Evolutionary conservation across 305 asterid species (phyloP), one percentile per base, ranked within the genome.

Genomic region (Euphrasia arctica): DNA sequence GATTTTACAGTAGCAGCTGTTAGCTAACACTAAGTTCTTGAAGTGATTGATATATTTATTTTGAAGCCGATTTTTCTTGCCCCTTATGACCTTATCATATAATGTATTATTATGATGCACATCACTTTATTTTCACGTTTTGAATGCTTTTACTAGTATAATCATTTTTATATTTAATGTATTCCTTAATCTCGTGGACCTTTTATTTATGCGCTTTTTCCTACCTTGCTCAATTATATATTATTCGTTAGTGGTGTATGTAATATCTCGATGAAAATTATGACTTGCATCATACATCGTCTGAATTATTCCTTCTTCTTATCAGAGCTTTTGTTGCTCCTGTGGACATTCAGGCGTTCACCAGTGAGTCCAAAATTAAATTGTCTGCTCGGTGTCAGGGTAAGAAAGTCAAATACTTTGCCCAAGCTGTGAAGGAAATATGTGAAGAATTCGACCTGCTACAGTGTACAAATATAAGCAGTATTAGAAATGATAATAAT

Each of bases 261-360:
- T 39, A 39, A 39, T 61, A 25, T 58, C 18, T 43, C 57, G 57
- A 68, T 22, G 5, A 51, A 52, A 43, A 15, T 51, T 49, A 25
- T 66, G 63, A 34, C 55, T 69, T 34, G 52, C 50, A 28, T 62
- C 55, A 14, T 27, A 50, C 50, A 39, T 43, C 56, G 12, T 67
- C 68, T 62, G 34, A 63, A 61, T 69, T 65, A 57, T 64, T 64
- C 58, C 67, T 54, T 64, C 65, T 66, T 78, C 70, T 75, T 80
- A 42, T 75, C 91, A 91, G 98, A 75, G 97, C 95, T 70, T 91
- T 89, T 79, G 95, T 91, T 43, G 91, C 95, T 70, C 97, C 97
- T 65, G 91, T 78, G 62, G 98, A 91, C 81, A 80, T 89, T 73
- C 91, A 84, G 82, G 87, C 79, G 25, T 87, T 91, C 73, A 91